These are phyloP conservation scores for Calonectria crousiana DNA, from an alignment of 2,329 filamentous ascomycete genomes.

Conservation along the genomic window DNA sequence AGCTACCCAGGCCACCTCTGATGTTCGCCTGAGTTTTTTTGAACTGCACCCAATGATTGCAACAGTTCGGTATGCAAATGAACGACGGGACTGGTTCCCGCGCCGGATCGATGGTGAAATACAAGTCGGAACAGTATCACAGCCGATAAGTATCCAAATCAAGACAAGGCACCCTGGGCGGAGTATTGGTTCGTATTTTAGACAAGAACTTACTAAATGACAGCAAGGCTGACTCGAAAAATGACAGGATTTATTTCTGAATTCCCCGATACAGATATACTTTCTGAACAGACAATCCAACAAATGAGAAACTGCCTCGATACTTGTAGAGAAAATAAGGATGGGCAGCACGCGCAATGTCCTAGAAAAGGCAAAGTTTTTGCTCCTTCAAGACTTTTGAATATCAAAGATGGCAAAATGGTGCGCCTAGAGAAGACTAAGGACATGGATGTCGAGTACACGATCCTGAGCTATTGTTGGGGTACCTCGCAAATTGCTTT, in stretches of 20 bases:
- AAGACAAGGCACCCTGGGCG: background rate
- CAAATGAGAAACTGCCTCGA: background rate
- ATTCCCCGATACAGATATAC: background rate
- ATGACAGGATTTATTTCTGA: background rate
- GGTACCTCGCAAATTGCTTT: background rate
- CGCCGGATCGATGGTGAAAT: background rate
- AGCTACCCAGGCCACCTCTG: background rate
- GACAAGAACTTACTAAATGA: background rate
- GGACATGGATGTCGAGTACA: background rate
- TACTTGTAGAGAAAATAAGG: background rate
- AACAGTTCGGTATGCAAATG: background rate
- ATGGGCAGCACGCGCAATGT: background rate
- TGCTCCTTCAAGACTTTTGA: background rate
- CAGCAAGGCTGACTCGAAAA: background rate
- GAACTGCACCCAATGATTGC: background rate
- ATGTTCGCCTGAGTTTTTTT: background rate
- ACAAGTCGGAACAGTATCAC: background rate
- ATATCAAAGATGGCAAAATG: background rate
- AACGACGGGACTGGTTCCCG: background rate
- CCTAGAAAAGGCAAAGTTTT: background rate
- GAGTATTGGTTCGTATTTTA: background rate
- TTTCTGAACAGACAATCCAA: background rate
- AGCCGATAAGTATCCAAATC: background rate
- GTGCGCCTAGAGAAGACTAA: background rate
- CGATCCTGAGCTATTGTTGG: constrained; percentile 13